Evolutionary conservation across 2,329 filamentous ascomycete genomes (phyloP), one percentile per base, ranked within the genome.

Genomic region (Onygena corvina): DNA sequence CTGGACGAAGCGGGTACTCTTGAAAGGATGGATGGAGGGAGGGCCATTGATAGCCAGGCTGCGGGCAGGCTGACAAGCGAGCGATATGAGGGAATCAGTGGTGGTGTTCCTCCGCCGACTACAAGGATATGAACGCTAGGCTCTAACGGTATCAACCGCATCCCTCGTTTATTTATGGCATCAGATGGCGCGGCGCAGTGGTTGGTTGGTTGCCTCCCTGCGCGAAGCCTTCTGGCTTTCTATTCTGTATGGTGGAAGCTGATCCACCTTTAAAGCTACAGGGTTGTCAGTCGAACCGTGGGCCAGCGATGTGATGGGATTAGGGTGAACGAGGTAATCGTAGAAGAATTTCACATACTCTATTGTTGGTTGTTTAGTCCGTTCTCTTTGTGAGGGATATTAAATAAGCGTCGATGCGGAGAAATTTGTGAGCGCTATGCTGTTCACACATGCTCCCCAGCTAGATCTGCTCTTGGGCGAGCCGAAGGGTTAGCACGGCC

Each of bases 151-250:
- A 7, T 40, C 20, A 20, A 40, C 35, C 18, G 35, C 35, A 40
- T 40, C 35, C 18, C 21, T 40, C 35, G 38, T 42, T 42, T 42
- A 42, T 42, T 42, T 42, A 42, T 42, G 38, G 38, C n/a, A 42
- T 42, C 38, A 14, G 2, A 42, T 14, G 38, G 38, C 38, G 38
- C 38, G 11, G 23, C 38, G 21, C 4, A 23, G 14, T 42, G 38
- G 38, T 42, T 42, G 38, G 38, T 8, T 42, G 38, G 20, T 25
- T 16, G 35, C 25, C 35, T n/a, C 23, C 12, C 21, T 27, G 38
- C 25, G n/a, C 33, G 33, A 25, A 42, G 38, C 38, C 38, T 42
- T 27, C 34, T 18, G 14, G 18, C 34, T 11, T 38, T 18, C 16
- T 18, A 20, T 5, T 40, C 35, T 40, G 35, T 23, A 40, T 40